Conservation (phyloP, 768 basidiomycete genomes). For the Ephemerocybe angulata region DNA sequence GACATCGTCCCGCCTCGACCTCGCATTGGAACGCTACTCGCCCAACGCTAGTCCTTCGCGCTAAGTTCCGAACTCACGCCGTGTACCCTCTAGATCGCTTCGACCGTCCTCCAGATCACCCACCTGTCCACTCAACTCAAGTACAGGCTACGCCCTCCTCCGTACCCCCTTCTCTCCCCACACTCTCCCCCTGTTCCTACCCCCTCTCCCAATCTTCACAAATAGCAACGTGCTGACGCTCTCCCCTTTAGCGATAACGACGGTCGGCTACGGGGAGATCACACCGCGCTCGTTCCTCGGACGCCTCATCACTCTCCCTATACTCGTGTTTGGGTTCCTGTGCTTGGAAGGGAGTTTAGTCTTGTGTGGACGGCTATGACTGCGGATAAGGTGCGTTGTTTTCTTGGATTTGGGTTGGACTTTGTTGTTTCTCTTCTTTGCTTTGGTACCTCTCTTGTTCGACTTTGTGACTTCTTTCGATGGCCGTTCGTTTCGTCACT, state of each 20-base stretch:
- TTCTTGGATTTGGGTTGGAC: no score
- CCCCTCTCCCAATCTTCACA: not conserved
- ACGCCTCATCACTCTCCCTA: slow-evolving; percentile 77
- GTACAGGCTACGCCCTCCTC: not conserved
- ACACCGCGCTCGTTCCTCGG: slow-evolving; percentile 87
- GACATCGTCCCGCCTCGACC: no score
- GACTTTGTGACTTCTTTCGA: no score
- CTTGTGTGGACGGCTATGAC: slow-evolving; percentile 86
- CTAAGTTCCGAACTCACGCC: no score
- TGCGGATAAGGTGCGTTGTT: no score
- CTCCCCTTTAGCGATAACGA: slow-evolving; percentile 65
- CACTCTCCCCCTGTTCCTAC: slow-evolving; percentile 5
- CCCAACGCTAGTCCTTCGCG: no score
- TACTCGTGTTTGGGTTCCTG: slow-evolving; percentile 86
- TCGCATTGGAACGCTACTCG: no score
- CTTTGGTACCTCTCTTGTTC: no score
- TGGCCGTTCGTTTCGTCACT: no score
- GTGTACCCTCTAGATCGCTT: no score
- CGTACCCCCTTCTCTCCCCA: not conserved
- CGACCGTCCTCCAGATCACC: no score
- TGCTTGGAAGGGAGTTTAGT: slow-evolving; percentile 88
- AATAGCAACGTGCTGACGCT: not conserved
- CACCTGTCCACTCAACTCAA: not conserved
- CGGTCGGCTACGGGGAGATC: slow-evolving; percentile 90
- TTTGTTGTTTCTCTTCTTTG: no score